Percentiles rank a stretch among this genome's conserved stretches.
phyloP scores from a whole-genome alignment of 768 basidiomycete genomes.

The Leccinum arenicola region DNA sequence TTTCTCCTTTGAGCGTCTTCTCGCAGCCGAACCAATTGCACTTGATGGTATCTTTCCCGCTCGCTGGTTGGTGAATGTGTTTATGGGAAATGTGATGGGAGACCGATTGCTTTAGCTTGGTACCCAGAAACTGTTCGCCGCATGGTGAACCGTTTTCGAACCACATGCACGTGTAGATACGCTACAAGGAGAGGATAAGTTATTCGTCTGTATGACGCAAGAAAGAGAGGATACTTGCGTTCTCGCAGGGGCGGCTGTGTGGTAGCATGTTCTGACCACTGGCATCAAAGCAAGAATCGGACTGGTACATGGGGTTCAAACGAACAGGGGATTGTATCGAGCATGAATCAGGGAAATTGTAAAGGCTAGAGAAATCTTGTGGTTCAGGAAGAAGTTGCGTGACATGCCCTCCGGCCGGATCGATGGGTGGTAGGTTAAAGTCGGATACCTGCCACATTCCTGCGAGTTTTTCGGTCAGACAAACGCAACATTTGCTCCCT shows the following conservation, averaged over 20 bases:
- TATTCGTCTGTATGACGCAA: neutral
- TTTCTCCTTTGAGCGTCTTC: conserved; percentile 25
- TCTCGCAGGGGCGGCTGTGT: too few species aligned
- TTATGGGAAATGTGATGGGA: conserved; percentile 3
- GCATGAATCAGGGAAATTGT: neutral
- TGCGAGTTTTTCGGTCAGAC: neutral
- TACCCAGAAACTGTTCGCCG: neutral
- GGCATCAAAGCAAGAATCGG: neutral
- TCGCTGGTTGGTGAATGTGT: conserved; percentile 6
- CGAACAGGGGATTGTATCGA: too few species aligned
- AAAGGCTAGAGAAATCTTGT: neutral
- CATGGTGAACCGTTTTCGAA: conserved; percentile 5
- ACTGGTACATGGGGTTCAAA: neutral
- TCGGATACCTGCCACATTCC: too few species aligned
- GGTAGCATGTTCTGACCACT: neutral
- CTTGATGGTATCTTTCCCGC: conserved; percentile 1
- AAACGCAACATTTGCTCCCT: neutral
- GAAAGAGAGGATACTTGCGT: too few species aligned
- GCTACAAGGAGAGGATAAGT: neutral
- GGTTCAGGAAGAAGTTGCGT: neutral
- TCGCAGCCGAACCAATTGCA: conserved; percentile 22
- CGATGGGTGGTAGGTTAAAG: too few species aligned
- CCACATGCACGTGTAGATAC: conserved; percentile 11
- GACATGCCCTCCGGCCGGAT: conserved; percentile 32
- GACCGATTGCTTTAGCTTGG: conserved; percentile 11